Evolutionary conservation across 176 grass and related monocot genomes (phyloP).

Genomic region (Rhipidocladum racemiflorum): DNA sequence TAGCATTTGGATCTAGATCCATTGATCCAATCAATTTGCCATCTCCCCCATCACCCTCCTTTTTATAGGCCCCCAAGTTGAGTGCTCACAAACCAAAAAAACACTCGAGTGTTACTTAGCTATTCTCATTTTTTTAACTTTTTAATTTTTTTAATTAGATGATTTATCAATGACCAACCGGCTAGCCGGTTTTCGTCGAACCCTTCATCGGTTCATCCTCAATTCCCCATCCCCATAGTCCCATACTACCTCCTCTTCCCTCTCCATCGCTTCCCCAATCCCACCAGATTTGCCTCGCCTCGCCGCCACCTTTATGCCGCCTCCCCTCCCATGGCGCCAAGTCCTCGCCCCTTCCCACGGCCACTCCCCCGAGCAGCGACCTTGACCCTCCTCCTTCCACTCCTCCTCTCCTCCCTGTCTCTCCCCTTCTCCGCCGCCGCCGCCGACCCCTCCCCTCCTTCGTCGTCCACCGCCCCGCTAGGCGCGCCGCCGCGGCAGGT

Average conservation of each 20-base stretch:
- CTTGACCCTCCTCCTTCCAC: slow-evolving; percentile 41
- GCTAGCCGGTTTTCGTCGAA: too few relatives aligned
- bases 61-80: too few relatives aligned
- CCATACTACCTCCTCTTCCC: background rate
- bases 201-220: too few relatives aligned
- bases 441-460: background rate
- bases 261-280: background rate
- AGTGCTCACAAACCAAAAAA: too few relatives aligned
- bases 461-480: background rate
- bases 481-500: slow-evolving; percentile 9
- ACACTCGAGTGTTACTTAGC: too few relatives aligned
- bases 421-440: background rate
- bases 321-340: slow-evolving; percentile 39
- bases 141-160: too few relatives aligned
- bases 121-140: too few relatives aligned
- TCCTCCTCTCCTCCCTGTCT: slow-evolving; percentile 39
- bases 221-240: too few relatives aligned
- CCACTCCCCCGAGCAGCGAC: slow-evolving; percentile 26
- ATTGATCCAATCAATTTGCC: too few relatives aligned
- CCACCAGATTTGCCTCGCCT: slow-evolving; percentile 26
- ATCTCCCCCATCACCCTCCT: too few relatives aligned
- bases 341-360: background rate
- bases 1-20: too few relatives aligned
- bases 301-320: slow-evolving; percentile 33
- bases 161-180: too few relatives aligned